Conservation (phyloP, 352 stramenopile genomes). For the Elongisporangium senticosum region DNA sequence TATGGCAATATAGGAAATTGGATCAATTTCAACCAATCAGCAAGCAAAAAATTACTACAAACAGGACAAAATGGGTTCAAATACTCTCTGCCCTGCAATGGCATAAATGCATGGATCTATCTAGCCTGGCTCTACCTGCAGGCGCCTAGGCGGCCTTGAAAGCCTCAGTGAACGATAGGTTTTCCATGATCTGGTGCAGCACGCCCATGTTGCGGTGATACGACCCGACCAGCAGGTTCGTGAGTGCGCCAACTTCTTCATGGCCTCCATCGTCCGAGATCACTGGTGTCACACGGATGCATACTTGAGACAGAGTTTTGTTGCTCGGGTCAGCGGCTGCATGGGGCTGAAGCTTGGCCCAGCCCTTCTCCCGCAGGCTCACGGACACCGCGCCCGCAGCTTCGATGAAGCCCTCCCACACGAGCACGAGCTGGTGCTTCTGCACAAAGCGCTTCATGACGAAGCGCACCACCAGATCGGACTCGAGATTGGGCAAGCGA, state of each 20-base stretch:
- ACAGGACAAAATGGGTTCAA: neutral
- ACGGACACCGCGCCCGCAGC: slow-evolving; percentile 20
- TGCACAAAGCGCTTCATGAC: slow-evolving; percentile 34
- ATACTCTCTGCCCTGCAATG: neutral
- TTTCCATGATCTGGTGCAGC: slow-evolving; percentile 17
- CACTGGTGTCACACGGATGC: slow-evolving; percentile 20
- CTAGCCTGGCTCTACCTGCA: neutral
- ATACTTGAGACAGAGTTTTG: slow-evolving; percentile 15
- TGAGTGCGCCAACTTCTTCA: slow-evolving; percentile 17
- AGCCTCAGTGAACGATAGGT: slow-evolving; percentile 4
- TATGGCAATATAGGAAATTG: neutral
- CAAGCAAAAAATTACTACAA: no score
- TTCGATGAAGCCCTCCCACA: slow-evolving; percentile 18
- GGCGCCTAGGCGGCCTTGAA: neutral
- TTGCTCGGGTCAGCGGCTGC: slow-evolving; percentile 6
- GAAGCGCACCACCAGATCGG: slow-evolving; percentile 30
- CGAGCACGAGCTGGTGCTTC: slow-evolving; percentile 16
- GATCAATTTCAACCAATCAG: neutral
- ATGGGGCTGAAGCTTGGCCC: slow-evolving; percentile 18
- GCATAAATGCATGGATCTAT: neutral
- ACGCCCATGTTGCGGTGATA: slow-evolving; percentile 17
- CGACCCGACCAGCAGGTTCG: slow-evolving; percentile 19
- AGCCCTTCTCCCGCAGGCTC: slow-evolving; percentile 24
- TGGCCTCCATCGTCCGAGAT: slow-evolving; percentile 14
- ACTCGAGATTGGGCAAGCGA: slow-evolving; percentile 18